phyloP scores from a whole-genome alignment of 345 rosid species.

The Streptanthus diversifolius region DNA sequence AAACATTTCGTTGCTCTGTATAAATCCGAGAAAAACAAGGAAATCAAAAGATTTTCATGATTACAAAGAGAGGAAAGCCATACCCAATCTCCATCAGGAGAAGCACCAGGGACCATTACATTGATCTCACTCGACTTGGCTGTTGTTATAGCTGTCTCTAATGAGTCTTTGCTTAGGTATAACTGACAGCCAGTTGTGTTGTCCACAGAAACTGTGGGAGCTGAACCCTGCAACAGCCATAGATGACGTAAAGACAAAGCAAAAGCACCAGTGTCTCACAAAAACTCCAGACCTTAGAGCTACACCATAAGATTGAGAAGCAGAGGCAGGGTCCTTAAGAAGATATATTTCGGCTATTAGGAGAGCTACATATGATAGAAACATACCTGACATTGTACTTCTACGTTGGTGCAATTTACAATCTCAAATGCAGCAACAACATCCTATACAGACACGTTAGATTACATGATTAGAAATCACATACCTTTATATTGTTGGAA shows the following conservation, averaged over 20 bases:
- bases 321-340: not conserved
- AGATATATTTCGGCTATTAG: not conserved
- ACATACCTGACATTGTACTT: constrained; percentile 97
- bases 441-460: constrained; percentile 52
- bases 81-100: constrained; percentile 82
- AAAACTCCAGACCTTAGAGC: not conserved
- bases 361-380: not conserved
- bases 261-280: not conserved
- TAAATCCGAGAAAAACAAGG: not conserved
- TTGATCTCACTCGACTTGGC: constrained; percentile 96
- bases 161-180: constrained; percentile 72
- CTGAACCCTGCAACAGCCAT: constrained; percentile 62
- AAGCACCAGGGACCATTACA: constrained; percentile 72
- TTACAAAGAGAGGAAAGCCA: constrained; percentile 14
- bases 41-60: not conserved
- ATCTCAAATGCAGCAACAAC: constrained; percentile 99
- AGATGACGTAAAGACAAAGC: constrained; percentile 9
- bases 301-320: not conserved
- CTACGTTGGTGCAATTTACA: constrained; percentile 88
- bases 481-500: not conserved
- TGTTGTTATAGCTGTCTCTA: constrained; percentile 76
- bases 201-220: constrained; percentile 94
- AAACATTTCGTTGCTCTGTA: not conserved
- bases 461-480: not conserved
- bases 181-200: constrained; percentile 86